Evolutionary conservation across 2,329 filamentous ascomycete genomes (phyloP).

Genomic region (Cladophialophora chaetospira): DNA sequence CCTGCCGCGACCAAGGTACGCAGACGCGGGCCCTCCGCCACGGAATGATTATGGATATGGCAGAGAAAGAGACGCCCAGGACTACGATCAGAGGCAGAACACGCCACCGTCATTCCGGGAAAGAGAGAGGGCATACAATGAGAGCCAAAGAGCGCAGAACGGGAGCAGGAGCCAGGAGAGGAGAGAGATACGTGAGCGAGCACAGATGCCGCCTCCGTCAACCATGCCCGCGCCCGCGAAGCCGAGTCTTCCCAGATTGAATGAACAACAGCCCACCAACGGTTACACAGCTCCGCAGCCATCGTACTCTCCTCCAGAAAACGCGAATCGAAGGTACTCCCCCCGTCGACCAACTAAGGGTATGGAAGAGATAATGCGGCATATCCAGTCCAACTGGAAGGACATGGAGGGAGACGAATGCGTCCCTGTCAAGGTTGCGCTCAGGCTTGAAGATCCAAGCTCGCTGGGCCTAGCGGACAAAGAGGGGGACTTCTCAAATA

Average conservation of each 20-base stretch:
- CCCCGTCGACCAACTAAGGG: conserved; percentile 28
- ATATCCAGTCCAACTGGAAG: conserved; percentile 87
- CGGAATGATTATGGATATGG: conserved; percentile 23
- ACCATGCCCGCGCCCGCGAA: conserved; percentile 24
- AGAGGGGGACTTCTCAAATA: conserved; percentile 79
- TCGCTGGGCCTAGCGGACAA: conserved; percentile 90
- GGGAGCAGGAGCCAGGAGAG: conserved; percentile 24
- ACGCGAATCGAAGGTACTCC: conserved; percentile 25
- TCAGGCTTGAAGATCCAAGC: conserved; percentile 91
- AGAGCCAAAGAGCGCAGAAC: conserved; percentile 23
- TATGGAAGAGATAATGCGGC: conserved; percentile 33
- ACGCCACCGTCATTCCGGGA: conserved; percentile 22
- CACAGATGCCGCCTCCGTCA: conserved; percentile 25
- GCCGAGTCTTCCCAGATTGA: conserved; percentile 20
- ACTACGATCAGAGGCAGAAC: conserved; percentile 22
- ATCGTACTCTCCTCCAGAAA: conserved; percentile 21
- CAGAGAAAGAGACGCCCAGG: conserved; percentile 21
- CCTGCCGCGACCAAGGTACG: conserved; percentile 25
- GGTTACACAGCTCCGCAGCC: conserved; percentile 14
- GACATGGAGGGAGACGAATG: conserved; percentile 88
- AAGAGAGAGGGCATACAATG: conserved; percentile 29
- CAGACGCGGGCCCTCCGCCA: conserved; percentile 13
- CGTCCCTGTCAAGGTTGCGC: conserved; percentile 88
- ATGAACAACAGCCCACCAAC: conserved; percentile 18
- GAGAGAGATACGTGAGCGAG: conserved; percentile 16